Conservation (phyloP, 2,329 filamentous ascomycete genomes). For the Tolypocladium pustulatum region DNA sequence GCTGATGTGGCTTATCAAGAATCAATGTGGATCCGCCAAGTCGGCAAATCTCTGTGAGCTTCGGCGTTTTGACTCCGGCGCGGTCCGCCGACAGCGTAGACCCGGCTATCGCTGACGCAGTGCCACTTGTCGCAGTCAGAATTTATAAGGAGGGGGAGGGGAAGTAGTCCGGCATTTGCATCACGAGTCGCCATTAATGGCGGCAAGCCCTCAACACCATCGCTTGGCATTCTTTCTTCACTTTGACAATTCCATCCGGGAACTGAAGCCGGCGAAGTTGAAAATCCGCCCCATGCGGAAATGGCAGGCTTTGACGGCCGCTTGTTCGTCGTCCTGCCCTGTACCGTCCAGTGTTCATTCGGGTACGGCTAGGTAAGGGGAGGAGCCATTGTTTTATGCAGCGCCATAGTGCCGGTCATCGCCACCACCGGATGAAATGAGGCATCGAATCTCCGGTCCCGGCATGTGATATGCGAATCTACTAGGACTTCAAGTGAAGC, state of each 20-base stretch:
- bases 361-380: not conserved
- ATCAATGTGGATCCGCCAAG: no score
- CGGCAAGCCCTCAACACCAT: constrained; percentile 6
- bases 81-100: no score
- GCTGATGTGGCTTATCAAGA: no score
- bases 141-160: no score
- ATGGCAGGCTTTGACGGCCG: constrained; percentile 2
- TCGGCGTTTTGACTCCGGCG: no score
- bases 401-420: not conserved
- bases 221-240: constrained; percentile 12
- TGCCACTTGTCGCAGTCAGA: no score
- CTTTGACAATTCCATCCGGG: constrained; percentile 13
- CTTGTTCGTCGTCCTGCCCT: not conserved
- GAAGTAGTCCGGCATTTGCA: no score
- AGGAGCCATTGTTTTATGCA: not conserved
- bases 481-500: not conserved
- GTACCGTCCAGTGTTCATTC: not conserved
- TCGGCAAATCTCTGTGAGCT: no score
- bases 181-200: no score
- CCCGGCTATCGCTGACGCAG: no score
- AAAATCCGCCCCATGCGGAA: constrained; percentile 11
- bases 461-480: not conserved
- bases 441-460: not conserved
- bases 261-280: constrained; percentile 16
- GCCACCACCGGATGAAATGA: not conserved